A percentile compares a stretch with the other conserved stretches of the same genome.
Conservation (phyloP, 2,329 filamentous ascomycete species). For the Colletotrichum sp. region DNA sequence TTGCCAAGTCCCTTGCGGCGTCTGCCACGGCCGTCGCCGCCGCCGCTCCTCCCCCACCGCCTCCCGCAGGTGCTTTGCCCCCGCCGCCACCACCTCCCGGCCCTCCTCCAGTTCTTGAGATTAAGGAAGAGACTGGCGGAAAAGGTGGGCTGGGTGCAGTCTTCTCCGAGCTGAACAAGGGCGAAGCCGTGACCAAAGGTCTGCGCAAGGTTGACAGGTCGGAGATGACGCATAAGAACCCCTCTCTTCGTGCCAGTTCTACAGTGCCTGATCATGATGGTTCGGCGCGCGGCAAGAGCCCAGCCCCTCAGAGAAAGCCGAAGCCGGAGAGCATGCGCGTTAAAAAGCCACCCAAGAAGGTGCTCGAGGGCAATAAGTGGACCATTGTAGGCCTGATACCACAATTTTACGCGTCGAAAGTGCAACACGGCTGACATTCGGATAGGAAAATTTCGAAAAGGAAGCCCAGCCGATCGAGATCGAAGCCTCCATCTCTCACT, state of each 20-base stretch:
- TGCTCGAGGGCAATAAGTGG: conserved; percentile 92
- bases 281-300: conserved; percentile 75
- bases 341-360: conserved; percentile 82
- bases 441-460: conserved; percentile 88
- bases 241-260: conserved; percentile 76
- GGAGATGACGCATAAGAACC: conserved; percentile 99
- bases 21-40: conserved; percentile 37
- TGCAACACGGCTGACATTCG: conserved; percentile 6
- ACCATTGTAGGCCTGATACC: conserved; percentile 65
- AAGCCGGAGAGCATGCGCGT: conserved; percentile 86
- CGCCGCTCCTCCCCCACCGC: conserved; percentile 53
- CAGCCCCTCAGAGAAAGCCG: conserved; percentile 85
- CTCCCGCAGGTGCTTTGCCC: conserved; percentile 59
- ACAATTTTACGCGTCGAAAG: background rate
- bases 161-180: conserved; percentile 90
- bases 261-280: conserved; percentile 67
- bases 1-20: conserved; percentile 62
- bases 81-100: conserved; percentile 76
- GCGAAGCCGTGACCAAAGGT: conserved; percentile 84
- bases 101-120: conserved; percentile 70
- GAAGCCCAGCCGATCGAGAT: conserved; percentile 77
- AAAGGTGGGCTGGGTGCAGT: conserved; percentile 80
- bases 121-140: conserved; percentile 53
- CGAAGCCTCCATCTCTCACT: conserved; percentile 82
- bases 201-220: conserved; percentile 93